phyloP scores from a whole-genome alignment of 768 basidiomycete genomes.

The Rhizopogon vulgaris region DNA sequence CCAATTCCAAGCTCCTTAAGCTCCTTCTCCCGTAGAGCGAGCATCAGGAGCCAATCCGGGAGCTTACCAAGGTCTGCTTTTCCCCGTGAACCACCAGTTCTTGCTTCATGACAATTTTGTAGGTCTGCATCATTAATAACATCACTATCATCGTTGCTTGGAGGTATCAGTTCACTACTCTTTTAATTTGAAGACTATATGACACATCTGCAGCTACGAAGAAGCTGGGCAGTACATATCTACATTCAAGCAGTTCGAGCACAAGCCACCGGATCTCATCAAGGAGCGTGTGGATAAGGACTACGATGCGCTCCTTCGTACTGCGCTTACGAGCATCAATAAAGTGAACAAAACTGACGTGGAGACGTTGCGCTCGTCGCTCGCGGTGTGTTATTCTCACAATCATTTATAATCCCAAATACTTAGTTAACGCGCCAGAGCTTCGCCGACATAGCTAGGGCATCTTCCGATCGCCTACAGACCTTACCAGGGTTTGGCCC shows the following conservation, averaged over 20 bases:
- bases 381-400: constrained; percentile 61
- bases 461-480: constrained; percentile 67
- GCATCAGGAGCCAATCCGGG: constrained; percentile 86
- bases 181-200: neutral
- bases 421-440: constrained; percentile 44
- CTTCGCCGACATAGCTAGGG: constrained; percentile 74
- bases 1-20: neutral
- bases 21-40: constrained; percentile 53
- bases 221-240: constrained; percentile 91
- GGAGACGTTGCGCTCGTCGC: constrained; percentile 83
- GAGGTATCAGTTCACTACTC: constrained; percentile 47
- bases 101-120: neutral
- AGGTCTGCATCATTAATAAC: constrained; percentile 88
- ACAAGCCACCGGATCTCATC: constrained; percentile 88
- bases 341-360: constrained; percentile 98
- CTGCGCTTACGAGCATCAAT: constrained; percentile 79
- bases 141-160: constrained; percentile 91
- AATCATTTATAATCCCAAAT: neutral
- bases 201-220: constrained; percentile 50
- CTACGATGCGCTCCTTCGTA: constrained; percentile 74
- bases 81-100: constrained; percentile 3
- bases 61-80: constrained; percentile 72
- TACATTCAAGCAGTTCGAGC: constrained; percentile 90
- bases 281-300: constrained; percentile 92
- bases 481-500: constrained; percentile 91